These are phyloP conservation scores for Hypoxylon sp. DNA, from an alignment of 2,329 filamentous ascomycete genomes.

Conservation along the genomic window DNA sequence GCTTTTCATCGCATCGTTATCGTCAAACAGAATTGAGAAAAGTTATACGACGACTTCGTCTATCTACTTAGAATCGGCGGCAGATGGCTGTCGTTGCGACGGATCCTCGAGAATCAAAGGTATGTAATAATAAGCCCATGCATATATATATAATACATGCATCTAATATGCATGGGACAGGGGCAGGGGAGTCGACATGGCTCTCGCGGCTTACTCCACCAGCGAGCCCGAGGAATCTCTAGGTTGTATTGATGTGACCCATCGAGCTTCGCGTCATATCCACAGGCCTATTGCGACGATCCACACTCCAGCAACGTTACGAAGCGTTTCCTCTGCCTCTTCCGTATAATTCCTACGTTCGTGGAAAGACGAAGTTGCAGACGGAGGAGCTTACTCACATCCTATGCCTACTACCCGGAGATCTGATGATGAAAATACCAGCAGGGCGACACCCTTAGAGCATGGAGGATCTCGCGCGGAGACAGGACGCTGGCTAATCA, in stretches of 20 bases:
- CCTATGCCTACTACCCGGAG: neutral
- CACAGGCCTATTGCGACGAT: neutral
- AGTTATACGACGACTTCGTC: neutral
- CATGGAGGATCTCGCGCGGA: neutral
- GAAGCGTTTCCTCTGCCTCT: neutral
- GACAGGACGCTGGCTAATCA: neutral
- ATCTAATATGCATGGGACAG: constrained; percentile 12
- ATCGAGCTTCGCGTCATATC: constrained; percentile 9
- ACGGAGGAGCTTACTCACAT: neutral
- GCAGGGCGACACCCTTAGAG: neutral
- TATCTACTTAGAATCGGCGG: neutral
- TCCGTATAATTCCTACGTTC: constrained; percentile 12
- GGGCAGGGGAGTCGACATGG: neutral
- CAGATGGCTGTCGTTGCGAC: neutral
- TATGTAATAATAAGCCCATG: neutral
- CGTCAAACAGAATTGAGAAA: neutral
- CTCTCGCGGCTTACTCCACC: constrained; percentile 31
- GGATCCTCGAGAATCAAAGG: neutral
- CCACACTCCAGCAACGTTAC: constrained; percentile 12
- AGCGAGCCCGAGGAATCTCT: constrained; percentile 13
- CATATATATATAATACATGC: constrained; percentile 12
- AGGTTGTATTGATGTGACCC: constrained; percentile 29
- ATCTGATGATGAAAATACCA: neutral
- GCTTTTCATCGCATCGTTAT: no score
- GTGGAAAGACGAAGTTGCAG: neutral